Conservation (phyloP, 495 filamentous ascomycete species). For the Penicillium alfredii region DNA sequence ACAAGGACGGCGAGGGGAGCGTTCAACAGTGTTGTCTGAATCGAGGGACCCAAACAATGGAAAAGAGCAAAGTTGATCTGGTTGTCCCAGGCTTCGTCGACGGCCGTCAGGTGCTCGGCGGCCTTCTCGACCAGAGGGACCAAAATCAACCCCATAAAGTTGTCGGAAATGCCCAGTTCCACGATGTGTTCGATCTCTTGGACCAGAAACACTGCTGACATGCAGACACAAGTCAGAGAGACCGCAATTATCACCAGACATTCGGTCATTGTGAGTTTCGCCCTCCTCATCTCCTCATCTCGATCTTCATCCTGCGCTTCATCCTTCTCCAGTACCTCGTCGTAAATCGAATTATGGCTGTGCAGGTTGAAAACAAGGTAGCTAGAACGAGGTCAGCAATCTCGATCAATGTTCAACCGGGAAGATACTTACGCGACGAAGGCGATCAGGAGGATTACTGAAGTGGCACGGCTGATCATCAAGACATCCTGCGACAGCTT, state of each 20-base stretch:
- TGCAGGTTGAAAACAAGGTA: slow-evolving; percentile 78
- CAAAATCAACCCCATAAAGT: slow-evolving; percentile 69
- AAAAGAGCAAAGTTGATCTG: slow-evolving; percentile 79
- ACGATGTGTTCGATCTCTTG: slow-evolving; percentile 74
- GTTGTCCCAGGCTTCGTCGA: slow-evolving; percentile 79
- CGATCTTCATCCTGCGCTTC: slow-evolving; percentile 65
- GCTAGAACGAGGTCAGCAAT: slow-evolving; percentile 33
- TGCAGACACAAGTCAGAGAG: slow-evolving; percentile 64
- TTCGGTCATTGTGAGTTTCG: slow-evolving; percentile 76
- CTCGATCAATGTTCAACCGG: too few relatives aligned
- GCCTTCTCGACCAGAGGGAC: slow-evolving; percentile 84
- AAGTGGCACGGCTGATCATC: slow-evolving; percentile 66
- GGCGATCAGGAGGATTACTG: slow-evolving; percentile 72
- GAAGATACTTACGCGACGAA: slow-evolving; percentile 57
- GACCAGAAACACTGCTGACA: slow-evolving; percentile 80
- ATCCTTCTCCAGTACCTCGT: slow-evolving; percentile 62
- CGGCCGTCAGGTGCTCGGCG: slow-evolving; percentile 80
- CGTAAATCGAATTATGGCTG: slow-evolving; percentile 77
- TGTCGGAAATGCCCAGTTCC: slow-evolving; percentile 60
- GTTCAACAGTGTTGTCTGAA: slow-evolving; percentile 89
- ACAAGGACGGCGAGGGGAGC: slow-evolving; percentile 77
- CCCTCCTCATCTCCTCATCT: slow-evolving; percentile 54
- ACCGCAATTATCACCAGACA: slow-evolving; percentile 61
- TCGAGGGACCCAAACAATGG: slow-evolving; percentile 79
- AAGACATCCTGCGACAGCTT: slow-evolving; percentile 47